Conservation (phyloP, 768 basidiomycete species). For the Phlebiopsis gigantea region DNA sequence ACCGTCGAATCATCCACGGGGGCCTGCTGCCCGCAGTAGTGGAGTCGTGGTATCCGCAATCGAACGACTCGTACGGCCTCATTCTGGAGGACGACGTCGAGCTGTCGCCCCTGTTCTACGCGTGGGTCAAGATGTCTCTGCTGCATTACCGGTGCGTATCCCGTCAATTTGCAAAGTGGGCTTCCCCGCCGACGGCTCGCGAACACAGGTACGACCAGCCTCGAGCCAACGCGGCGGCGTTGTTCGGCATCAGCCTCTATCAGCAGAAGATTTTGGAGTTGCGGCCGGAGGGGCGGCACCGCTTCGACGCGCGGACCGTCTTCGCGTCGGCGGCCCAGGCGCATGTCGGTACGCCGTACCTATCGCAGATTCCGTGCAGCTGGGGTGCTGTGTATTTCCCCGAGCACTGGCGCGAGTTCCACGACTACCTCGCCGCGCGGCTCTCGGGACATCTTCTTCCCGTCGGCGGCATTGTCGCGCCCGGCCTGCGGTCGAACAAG, state of each 20-base stretch:
- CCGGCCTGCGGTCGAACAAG: slow-evolving; percentile 69
- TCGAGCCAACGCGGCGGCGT: slow-evolving; percentile 33
- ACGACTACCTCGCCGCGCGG: slow-evolving; percentile 66
- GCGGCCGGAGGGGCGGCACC: slow-evolving; percentile 55
- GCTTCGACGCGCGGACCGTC: slow-evolving; percentile 59
- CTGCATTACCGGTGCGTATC: slow-evolving; percentile 55
- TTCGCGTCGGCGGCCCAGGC: slow-evolving; percentile 41
- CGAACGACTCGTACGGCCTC: slow-evolving; percentile 70
- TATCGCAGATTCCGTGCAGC: slow-evolving; percentile 85
- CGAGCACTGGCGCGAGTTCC: slow-evolving; percentile 84
- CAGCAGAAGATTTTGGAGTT: slow-evolving; percentile 82
- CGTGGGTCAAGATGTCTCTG: slow-evolving; percentile 79
- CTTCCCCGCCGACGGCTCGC: background rate
- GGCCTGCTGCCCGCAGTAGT: slow-evolving; percentile 80
- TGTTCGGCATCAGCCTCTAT: slow-evolving; percentile 83
- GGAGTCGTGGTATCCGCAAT: slow-evolving; percentile 83
- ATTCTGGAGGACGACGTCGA: slow-evolving; percentile 87
- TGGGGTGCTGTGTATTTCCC: slow-evolving; percentile 94
- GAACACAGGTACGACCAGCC: slow-evolving; percentile 47
- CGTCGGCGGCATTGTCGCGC: slow-evolving; percentile 50
- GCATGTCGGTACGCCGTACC: slow-evolving; percentile 58
- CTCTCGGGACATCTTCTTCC: slow-evolving; percentile 45
- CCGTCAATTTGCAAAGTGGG: background rate
- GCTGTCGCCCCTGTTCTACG: slow-evolving; percentile 78
- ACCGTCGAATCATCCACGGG: slow-evolving; percentile 73